Percentiles rank a stretch among this genome's conserved stretches.
Conservation (phyloP, 345 rosid species). For the Salix brachista region DNA sequence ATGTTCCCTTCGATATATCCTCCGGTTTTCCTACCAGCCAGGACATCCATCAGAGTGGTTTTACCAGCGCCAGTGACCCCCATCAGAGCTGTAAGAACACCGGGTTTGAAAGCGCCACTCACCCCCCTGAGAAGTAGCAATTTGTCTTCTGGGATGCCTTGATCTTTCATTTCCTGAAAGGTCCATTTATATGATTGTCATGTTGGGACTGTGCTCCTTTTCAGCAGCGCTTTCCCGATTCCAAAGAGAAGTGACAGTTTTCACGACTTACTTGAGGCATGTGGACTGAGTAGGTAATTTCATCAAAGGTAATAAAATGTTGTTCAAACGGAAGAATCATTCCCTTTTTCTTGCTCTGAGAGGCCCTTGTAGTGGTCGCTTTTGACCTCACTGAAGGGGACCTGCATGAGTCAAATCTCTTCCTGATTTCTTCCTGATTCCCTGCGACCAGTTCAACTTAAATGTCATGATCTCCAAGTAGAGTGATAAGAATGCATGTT, state of each 20-base stretch:
- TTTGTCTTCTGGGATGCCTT: conserved; percentile 53
- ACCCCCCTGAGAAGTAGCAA: conserved; percentile 64
- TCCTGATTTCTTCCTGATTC: too few relatives aligned
- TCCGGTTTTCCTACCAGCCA: conserved; percentile 84
- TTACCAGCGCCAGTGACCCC: conserved; percentile 81
- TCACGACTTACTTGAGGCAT: conserved; percentile 63
- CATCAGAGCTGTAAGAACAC: conserved; percentile 78
- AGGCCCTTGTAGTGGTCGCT: neutral
- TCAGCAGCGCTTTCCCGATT: too few relatives aligned
- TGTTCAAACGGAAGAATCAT: conserved; percentile 77
- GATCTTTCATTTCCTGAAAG: conserved; percentile 51
- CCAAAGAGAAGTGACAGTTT: too few relatives aligned
- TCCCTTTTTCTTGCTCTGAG: conserved; percentile 39
- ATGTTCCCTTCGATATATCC: conserved; percentile 69
- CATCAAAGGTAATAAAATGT: conserved; percentile 54
- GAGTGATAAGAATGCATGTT: too few relatives aligned
- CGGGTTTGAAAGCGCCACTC: conserved; percentile 76
- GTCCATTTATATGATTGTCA: neutral
- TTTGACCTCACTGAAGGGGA: too few relatives aligned
- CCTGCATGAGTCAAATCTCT: too few relatives aligned
- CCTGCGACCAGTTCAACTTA: too few relatives aligned
- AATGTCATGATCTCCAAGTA: too few relatives aligned
- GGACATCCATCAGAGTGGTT: conserved; percentile 83
- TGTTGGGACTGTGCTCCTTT: too few relatives aligned
- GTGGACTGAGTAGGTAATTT: conserved; percentile 57